Evolutionary conservation across 2,329 filamentous ascomycete species (phyloP).

Genomic region (Diplodia sapinea): DNA sequence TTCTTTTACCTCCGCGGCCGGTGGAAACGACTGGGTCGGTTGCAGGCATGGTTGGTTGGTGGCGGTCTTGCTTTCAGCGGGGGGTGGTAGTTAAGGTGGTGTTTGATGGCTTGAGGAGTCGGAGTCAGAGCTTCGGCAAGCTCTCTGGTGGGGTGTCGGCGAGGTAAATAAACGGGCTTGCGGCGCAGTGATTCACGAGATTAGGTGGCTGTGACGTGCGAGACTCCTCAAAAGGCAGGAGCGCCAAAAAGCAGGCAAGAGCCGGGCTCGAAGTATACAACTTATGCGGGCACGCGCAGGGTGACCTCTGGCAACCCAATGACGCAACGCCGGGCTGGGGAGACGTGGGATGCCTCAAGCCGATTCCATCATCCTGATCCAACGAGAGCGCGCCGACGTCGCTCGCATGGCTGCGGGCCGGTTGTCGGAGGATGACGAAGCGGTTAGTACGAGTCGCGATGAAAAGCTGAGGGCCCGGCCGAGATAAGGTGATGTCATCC

Average conservation of each 20-base stretch:
- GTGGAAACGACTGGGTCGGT: slow-evolving; percentile 53
- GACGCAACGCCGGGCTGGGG: slow-evolving; percentile 6
- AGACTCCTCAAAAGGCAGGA: slow-evolving; percentile 6
- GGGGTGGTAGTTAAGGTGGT: not conserved
- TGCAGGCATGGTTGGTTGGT: slow-evolving; percentile 14
- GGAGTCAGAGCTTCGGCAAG: not conserved
- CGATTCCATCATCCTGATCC: not conserved
- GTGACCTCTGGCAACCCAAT: not conserved
- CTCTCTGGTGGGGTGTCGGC: not conserved
- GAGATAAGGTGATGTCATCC: slow-evolving; percentile 31
- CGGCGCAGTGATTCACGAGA: slow-evolving; percentile 8
- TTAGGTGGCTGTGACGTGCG: slow-evolving; percentile 15
- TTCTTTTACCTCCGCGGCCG: slow-evolving; percentile 56
- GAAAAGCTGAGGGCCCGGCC: not conserved
- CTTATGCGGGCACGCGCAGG: too few relatives aligned
- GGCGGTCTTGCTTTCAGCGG: not conserved
- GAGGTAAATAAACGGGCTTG: not conserved
- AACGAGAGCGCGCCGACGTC: not conserved
- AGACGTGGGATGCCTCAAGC: slow-evolving; percentile 11
- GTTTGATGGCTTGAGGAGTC: not conserved
- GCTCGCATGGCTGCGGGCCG: not conserved
- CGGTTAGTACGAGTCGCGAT: not conserved
- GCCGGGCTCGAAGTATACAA: not conserved
- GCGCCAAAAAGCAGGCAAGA: not conserved
- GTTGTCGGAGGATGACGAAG: not conserved